Conservation (phyloP, 345 rosid genomes). For the Reutealis trisperma region DNA sequence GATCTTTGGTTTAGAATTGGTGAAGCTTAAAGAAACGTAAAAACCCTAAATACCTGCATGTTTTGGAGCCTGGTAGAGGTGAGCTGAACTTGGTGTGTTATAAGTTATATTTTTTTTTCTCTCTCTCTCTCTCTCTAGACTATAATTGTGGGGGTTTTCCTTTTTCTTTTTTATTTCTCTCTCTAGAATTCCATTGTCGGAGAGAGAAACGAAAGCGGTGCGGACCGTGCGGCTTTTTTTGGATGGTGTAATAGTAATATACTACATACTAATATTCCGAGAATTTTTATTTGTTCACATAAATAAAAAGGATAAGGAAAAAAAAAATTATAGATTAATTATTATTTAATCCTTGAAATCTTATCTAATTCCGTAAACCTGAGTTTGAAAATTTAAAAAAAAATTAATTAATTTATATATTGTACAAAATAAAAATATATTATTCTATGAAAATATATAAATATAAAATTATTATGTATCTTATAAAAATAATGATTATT, state of each 20-base stretch:
- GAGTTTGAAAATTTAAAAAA: too few relatives aligned
- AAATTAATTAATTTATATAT: too few relatives aligned
- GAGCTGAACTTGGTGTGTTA: slow-evolving; percentile 24
- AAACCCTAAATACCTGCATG: slow-evolving; percentile 26
- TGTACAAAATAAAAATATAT: too few relatives aligned
- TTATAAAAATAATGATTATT: too few relatives aligned
- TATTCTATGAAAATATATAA: too few relatives aligned
- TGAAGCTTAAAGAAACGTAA: slow-evolving; percentile 1
- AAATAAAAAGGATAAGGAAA: background rate
- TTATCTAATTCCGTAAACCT: too few relatives aligned
- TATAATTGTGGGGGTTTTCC: background rate
- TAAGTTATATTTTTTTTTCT: slow-evolving; percentile 17
- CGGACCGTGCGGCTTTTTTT: slow-evolving; percentile 12
- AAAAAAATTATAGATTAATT: background rate
- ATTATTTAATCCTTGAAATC: background rate
- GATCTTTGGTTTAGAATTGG: background rate
- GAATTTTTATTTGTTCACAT: background rate
- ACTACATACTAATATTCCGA: too few relatives aligned
- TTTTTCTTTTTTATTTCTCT: slow-evolving; percentile 21
- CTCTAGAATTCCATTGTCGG: slow-evolving; percentile 37
- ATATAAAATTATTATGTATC: too few relatives aligned
- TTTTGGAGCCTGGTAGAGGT: slow-evolving; percentile 17
- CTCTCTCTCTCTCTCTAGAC: slow-evolving; percentile 27
- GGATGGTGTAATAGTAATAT: slow-evolving; percentile 36
- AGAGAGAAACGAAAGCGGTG: slow-evolving; percentile 20